Conservation (phyloP, 768 basidiomycete species). For the Suillus americanus region DNA sequence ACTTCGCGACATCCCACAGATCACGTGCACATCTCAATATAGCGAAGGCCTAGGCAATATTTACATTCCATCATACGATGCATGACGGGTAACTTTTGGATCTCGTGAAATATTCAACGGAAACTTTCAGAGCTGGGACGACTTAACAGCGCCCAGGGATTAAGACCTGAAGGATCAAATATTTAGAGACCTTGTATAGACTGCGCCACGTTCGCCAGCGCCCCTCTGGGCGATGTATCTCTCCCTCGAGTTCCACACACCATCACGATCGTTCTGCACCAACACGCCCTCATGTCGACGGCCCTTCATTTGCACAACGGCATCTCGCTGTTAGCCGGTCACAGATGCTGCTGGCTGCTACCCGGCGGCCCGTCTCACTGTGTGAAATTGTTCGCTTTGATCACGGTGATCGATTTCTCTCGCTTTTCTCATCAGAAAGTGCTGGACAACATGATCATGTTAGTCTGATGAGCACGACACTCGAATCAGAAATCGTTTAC, state of each 20-base stretch:
- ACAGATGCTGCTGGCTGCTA: neutral
- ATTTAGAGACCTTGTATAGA: neutral
- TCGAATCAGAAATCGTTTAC: neutral
- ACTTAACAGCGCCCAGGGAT: slow-evolving; percentile 45
- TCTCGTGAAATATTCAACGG: slow-evolving; percentile 44
- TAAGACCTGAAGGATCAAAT: slow-evolving; percentile 21
- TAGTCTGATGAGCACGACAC: neutral
- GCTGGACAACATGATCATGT: neutral
- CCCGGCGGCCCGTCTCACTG: neutral
- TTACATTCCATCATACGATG: neutral
- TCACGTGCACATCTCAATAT: neutral
- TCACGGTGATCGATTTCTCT: neutral
- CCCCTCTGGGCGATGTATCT: neutral
- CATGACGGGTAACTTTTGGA: slow-evolving; percentile 12
- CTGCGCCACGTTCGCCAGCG: neutral
- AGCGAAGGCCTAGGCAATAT: neutral
- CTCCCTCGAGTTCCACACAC: neutral
- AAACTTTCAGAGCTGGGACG: slow-evolving; percentile 55
- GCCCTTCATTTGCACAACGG: neutral
- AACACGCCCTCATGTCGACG: neutral
- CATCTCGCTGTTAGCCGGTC: neutral
- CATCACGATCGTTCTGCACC: neutral
- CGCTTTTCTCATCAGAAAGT: neutral
- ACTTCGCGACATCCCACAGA: slow-evolving; percentile 2
- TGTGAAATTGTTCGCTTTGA: neutral